phyloP scores from a whole-genome alignment of 805 yeast genomes.

The Metschnikowia corniflorae region DNA sequence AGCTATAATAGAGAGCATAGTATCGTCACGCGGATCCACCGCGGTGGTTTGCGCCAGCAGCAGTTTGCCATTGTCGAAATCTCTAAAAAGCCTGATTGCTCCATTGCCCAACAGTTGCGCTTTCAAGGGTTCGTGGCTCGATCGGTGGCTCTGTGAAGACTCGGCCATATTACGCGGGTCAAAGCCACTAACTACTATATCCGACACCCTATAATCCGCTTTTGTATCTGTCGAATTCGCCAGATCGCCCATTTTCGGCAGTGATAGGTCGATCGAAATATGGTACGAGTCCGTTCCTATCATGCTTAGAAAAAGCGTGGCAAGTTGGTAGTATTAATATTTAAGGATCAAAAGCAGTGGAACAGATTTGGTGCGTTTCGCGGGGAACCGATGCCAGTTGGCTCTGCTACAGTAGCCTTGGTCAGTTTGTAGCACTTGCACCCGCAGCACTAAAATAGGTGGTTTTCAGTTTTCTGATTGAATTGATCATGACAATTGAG shows the following conservation, averaged over 20 bases:
- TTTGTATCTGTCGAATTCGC: background rate
- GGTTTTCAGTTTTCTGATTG: no score
- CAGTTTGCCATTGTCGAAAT: slow-evolving; percentile 29
- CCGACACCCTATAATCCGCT: slow-evolving; percentile 32
- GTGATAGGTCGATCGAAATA: slow-evolving; percentile 27
- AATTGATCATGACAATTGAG: no score
- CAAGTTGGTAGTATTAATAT: no score
- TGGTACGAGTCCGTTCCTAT: slow-evolving; percentile 42
- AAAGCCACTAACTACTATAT: slow-evolving; percentile 22
- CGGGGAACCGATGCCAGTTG: no score
- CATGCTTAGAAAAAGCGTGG: no score
- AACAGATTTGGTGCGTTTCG: no score
- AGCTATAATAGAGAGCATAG: slow-evolving; percentile 76
- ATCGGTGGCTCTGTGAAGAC: slow-evolving; percentile 3
- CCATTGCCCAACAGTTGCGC: slow-evolving; percentile 74
- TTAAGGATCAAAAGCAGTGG: no score
- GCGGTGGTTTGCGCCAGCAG: slow-evolving; percentile 6
- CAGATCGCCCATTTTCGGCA: background rate
- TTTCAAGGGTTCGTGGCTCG: slow-evolving; percentile 44
- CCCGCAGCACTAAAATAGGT: no score
- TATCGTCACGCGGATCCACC: slow-evolving; percentile 45
- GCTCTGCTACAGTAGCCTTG: no score
- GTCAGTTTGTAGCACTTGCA: no score
- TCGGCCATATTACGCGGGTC: slow-evolving; percentile 5
- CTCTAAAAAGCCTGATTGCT: slow-evolving; percentile 62